Conservation (phyloP, 441 rosid species). For the Oxalis stricta region DNA sequence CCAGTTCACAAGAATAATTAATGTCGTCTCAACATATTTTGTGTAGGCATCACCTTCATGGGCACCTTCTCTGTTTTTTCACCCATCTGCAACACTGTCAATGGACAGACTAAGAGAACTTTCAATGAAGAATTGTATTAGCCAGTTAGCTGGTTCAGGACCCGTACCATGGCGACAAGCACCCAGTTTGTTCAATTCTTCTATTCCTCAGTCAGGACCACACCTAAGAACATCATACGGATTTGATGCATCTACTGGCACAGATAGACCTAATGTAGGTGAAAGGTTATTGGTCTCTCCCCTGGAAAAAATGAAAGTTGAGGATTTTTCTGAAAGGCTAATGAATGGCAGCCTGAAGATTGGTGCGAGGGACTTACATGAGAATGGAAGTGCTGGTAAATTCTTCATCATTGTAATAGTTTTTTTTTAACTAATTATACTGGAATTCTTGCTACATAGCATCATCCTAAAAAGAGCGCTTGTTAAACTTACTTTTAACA, state of each 20-base stretch:
- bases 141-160: constrained; percentile 63
- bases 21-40: too few relatives aligned
- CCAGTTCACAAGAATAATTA: too few relatives aligned
- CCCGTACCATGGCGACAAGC: constrained; percentile 79
- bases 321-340: constrained; percentile 43
- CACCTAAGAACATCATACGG: constrained; percentile 38
- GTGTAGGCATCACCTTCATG: constrained; percentile 44
- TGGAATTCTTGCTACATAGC: constrained; percentile 1
- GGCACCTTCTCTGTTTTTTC: constrained; percentile 31
- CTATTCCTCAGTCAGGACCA: constrained; percentile 46
- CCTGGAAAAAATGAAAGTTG: constrained; percentile 44
- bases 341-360: constrained; percentile 44
- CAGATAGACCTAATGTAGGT: constrained; percentile 24
- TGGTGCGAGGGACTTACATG: constrained; percentile 28
- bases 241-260: constrained; percentile 31
- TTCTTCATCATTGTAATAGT: constrained; percentile 8
- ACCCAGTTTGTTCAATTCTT: constrained; percentile 47
- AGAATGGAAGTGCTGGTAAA: constrained; percentile 57
- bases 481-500: constrained; percentile 10
- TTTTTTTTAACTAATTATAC: too few relatives aligned
- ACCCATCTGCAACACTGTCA: constrained; percentile 29
- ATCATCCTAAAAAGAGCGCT: constrained; percentile 3
- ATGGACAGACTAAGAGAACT: constrained; percentile 45
- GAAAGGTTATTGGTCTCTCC: constrained; percentile 35
- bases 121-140: constrained; percentile 47